Evolutionary conservation across 2,329 filamentous ascomycete species (phyloP), one percentile per base, ranked within the genome.

Genomic region (Cercospora sojina): DNA sequence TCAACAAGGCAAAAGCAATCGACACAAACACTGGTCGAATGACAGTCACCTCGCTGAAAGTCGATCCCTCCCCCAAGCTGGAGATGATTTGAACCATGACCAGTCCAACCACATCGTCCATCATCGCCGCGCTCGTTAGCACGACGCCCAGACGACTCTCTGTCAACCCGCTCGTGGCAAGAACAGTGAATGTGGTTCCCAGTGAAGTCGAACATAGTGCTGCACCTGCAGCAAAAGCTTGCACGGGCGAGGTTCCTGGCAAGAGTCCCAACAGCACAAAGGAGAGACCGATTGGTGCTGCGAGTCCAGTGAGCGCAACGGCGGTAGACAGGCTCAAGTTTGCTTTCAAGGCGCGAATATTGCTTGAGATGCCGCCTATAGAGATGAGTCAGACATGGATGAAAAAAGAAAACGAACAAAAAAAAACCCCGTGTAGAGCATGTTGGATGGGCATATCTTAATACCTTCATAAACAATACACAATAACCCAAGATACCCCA

Each of bases 51-150:
- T 78, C 77, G 49, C 70, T 77, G 67, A 84, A 77, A 3, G 35
- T 67, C 62, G 9, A 38, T n/a, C 71, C 72, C 55, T 75, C 62
- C 77, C 89, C 84, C 0, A 94, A 80, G 56, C 88, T 88, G 0
- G 89, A 86, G 23, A 95, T 89, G 55, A 94, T 84, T 70, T 91
- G 87, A 0, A 92, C 89, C 86, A 94, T 90, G 7, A 93, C 86
- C 9, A 94, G 79, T 0, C 90, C 91, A 1, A 91, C 85, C 0
- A 94, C 88, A 78, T 95, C 91, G 74, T 95, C 91, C 79, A 95
- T 86, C 86, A 95, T 91, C 0, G 91, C 91, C 0, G 90, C 91
- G 66, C 86, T 88, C 2, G 86, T 86, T 0, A 93, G 82, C 0
- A 95, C 85, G 8, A 79, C 87, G 64, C 80, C 91, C 0, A 89